phyloP scores from a whole-genome alignment of 2,329 filamentous ascomycete genomes.

The Talaromyces sp. region DNA sequence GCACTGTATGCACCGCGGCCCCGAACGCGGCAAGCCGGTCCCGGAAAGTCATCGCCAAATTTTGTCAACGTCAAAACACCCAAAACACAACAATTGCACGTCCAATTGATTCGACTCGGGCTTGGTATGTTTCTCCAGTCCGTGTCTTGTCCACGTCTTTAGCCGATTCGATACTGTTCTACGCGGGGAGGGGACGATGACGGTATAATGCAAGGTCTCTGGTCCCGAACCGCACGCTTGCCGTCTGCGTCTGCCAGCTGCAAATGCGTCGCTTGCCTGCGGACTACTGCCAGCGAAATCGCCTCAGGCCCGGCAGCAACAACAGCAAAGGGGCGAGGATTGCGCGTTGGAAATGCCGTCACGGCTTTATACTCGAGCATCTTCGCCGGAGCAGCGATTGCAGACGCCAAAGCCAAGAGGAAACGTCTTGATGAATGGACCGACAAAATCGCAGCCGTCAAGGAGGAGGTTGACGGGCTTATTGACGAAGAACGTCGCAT shows the following conservation, averaged over 20 bases:
- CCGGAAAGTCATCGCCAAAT: neutral
- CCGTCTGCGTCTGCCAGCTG: constrained; percentile 29
- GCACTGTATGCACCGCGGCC: constrained; percentile 32
- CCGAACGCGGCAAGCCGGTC: neutral
- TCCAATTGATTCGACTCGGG: neutral
- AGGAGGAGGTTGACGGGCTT: constrained; percentile 36
- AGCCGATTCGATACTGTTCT: neutral
- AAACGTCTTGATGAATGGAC: constrained; percentile 36
- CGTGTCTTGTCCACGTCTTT: neutral
- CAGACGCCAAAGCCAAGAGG: constrained; percentile 37
- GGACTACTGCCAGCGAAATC: constrained; percentile 30
- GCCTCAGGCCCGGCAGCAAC: constrained; percentile 26
- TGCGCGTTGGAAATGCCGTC: constrained; percentile 39
- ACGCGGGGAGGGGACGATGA: constrained; percentile 18
- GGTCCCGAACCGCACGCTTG: constrained; percentile 35
- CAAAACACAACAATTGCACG: neutral
- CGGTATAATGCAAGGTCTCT: constrained; percentile 41
- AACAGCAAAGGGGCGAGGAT: constrained; percentile 31
- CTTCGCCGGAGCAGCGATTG: constrained; percentile 38
- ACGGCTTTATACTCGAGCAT: constrained; percentile 43
- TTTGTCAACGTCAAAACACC: constrained; percentile 3
- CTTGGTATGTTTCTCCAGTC: neutral
- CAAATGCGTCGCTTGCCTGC: constrained; percentile 39
- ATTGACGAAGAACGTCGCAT: constrained; percentile 36
- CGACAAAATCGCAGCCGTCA: constrained; percentile 39